phyloP scores from a whole-genome alignment of 805 yeast genomes.

The Saturnispora hagleri region DNA sequence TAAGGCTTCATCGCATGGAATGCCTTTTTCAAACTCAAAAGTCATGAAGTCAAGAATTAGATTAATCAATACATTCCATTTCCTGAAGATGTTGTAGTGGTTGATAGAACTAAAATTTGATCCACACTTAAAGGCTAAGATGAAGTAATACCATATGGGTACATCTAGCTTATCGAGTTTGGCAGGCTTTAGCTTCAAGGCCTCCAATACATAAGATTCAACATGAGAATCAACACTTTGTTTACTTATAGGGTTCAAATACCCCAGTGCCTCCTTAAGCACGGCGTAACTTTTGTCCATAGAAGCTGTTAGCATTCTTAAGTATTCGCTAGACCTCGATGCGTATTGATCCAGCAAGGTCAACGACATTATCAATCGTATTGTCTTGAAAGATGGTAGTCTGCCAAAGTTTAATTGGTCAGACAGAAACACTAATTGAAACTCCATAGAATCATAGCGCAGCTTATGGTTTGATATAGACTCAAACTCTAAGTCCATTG shows the following conservation, averaged over 20 bases:
- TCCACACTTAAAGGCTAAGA: conserved; percentile 6
- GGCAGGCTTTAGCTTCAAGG: neutral
- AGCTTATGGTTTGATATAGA: neutral
- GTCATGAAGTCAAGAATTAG: neutral
- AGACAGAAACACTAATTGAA: neutral
- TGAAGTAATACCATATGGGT: conserved; percentile 7
- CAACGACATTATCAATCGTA: neutral
- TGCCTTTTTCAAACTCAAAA: neutral
- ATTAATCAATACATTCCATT: neutral
- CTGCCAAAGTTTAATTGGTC: neutral
- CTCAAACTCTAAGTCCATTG: neutral
- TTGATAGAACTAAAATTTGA: neutral
- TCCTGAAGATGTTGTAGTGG: neutral
- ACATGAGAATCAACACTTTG: neutral
- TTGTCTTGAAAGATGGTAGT: neutral
- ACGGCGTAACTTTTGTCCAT: neutral
- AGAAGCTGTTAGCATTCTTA: neutral
- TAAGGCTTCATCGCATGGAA: neutral
- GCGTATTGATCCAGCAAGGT: neutral
- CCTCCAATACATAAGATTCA: neutral
- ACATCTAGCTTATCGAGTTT: neutral
- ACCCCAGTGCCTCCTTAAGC: neutral
- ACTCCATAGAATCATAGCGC: neutral
- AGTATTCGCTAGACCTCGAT: neutral
- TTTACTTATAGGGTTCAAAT: neutral